Percentiles rank a stretch among this genome's conserved stretches.
phyloP scores from a whole-genome alignment of 2,329 filamentous ascomycete genomes.

The Fusarium agapanthi region DNA sequence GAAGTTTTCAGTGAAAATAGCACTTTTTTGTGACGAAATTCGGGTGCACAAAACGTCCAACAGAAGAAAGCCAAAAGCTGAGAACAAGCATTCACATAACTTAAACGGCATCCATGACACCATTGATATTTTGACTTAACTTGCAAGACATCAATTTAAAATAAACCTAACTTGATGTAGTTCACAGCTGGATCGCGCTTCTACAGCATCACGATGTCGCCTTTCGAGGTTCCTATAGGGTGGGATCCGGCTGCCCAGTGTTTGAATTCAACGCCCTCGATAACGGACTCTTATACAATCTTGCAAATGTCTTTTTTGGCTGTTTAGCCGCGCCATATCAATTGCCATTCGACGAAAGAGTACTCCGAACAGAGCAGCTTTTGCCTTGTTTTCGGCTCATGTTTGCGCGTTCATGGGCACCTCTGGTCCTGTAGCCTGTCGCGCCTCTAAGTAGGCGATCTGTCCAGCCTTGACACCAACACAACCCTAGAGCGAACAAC shows the following conservation, averaged over 20 bases:
- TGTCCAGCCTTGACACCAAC: background rate
- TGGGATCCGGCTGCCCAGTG: background rate
- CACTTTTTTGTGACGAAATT: too few relatives aligned
- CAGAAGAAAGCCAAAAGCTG: background rate
- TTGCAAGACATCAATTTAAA: too few relatives aligned
- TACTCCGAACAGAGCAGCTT: background rate
- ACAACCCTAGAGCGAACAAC: background rate
- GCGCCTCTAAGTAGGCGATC: background rate
- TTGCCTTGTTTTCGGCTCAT: background rate
- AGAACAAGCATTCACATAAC: background rate
- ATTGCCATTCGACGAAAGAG: fast-evolving
- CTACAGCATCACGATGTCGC: background rate
- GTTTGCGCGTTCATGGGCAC: background rate
- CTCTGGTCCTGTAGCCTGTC: background rate
- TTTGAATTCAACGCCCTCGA: too few relatives aligned
- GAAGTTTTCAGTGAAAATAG: background rate
- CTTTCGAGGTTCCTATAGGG: background rate
- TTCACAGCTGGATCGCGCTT: background rate
- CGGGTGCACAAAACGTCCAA: background rate
- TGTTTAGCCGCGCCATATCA: background rate
- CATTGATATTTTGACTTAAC: fast-evolving
- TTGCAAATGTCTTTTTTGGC: too few relatives aligned
- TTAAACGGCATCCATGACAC: background rate
- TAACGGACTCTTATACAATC: background rate
- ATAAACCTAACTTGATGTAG: too few relatives aligned